A percentile compares a stretch with the other conserved stretches of the same genome.
Evolutionary conservation across 805 yeast species (phyloP).

Genomic region (Maudiozyma pseudohumilis): DNA sequence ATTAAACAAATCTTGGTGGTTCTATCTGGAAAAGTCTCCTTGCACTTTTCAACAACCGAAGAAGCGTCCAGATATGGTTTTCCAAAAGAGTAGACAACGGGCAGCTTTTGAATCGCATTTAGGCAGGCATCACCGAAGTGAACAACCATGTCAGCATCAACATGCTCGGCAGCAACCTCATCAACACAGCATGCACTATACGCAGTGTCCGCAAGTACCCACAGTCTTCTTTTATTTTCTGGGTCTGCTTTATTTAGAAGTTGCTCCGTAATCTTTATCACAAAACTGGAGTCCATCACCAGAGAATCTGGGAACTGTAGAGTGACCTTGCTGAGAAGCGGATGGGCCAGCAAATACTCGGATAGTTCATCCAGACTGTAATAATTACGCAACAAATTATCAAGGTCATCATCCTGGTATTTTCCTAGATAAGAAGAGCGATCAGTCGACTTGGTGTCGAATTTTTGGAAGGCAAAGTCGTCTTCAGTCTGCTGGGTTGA

Average conservation of each 20-base stretch:
- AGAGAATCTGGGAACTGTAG: slow-evolving; percentile 84
- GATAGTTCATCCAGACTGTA: slow-evolving; percentile 47
- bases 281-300: slow-evolving; percentile 67
- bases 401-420: slow-evolving; percentile 22
- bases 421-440: slow-evolving; percentile 26
- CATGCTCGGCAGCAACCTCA: slow-evolving; percentile 94
- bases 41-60: slow-evolving; percentile 33
- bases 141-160: slow-evolving; percentile 69
- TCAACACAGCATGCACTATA: slow-evolving; percentile 94
- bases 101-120: slow-evolving; percentile 62
- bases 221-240: slow-evolving; percentile 35
- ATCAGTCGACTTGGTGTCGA: slow-evolving; percentile 21
- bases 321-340: slow-evolving; percentile 46
- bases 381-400: slow-evolving; percentile 34
- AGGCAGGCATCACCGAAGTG: slow-evolving; percentile 95
- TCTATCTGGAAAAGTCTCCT: slow-evolving; percentile 31
- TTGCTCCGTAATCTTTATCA: slow-evolving; percentile 46
- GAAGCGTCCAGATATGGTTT: slow-evolving; percentile 44
- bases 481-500: slow-evolving; percentile 65
- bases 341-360: slow-evolving; percentile 29
- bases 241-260: slow-evolving; percentile 14
- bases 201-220: slow-evolving; percentile 91
- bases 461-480: slow-evolving; percentile 40
- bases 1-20: slow-evolving; percentile 47
- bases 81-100: slow-evolving; percentile 75